These are phyloP conservation scores for Phaseolus lunatus DNA, from an alignment of 306 rosid genomes.

Conservation along the genomic window DNA sequence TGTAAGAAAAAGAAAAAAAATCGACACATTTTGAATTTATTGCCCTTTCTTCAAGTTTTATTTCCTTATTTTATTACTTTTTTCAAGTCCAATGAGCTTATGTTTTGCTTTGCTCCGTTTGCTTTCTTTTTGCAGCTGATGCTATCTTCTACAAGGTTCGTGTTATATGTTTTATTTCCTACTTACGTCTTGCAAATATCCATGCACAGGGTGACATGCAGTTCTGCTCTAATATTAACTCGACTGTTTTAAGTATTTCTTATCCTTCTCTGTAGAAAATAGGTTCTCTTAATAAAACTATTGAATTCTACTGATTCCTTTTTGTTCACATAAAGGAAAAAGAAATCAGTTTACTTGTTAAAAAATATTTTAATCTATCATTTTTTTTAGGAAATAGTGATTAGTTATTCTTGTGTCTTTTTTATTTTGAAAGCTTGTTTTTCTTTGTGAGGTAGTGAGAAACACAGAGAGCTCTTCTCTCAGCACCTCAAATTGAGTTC, in stretches of 20 bases:
- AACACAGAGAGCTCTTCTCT: not conserved
- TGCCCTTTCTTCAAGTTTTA: conserved; percentile 2
- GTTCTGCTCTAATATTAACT: conserved; percentile 28
- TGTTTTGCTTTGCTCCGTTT: conserved; percentile 32
- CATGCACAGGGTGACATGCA: not conserved
- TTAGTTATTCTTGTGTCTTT: not conserved
- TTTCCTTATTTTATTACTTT: conserved; percentile 22
- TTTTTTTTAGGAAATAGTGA: not conserved
- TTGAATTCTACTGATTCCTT: conserved; percentile 1
- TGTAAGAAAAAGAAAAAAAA: conserved; percentile 15
- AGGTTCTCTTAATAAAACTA: conserved; percentile 21
- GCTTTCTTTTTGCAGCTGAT: conserved; percentile 62
- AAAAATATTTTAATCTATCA: not conserved
- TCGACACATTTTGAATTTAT: conserved; percentile 14
- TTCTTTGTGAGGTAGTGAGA: not conserved
- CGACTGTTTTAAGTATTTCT: conserved; percentile 7
- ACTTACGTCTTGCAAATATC: conserved; percentile 29
- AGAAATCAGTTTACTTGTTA: not conserved
- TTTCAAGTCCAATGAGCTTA: conserved; percentile 46
- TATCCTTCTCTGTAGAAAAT: conserved; percentile 34
- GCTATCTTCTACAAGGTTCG: conserved; percentile 78
- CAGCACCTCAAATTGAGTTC: not conserved
- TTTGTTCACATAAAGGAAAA: not conserved
- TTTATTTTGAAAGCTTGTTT: not conserved
- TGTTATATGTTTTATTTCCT: conserved; percentile 7